phyloP scores from a whole-genome alignment of 331 rosid genomes.

The Acacia concinna region DNA sequence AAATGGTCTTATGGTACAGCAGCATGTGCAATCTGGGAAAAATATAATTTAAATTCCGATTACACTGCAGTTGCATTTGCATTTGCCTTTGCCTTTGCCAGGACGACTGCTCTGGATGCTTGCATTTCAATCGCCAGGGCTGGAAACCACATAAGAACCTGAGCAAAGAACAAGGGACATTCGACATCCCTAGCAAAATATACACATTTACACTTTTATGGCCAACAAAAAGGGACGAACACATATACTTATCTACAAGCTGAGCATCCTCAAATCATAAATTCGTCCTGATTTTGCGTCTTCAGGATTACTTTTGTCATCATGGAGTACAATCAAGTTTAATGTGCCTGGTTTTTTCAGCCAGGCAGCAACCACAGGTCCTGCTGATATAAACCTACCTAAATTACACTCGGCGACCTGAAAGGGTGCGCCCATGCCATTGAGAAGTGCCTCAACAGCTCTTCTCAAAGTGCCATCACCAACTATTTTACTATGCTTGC shows the following conservation, averaged over 20 bases:
- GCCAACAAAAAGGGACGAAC: neutral
- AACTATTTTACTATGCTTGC: slow-evolving; percentile 89
- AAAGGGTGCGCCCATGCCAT: slow-evolving; percentile 81
- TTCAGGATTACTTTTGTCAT: slow-evolving; percentile 46
- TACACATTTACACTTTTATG: neutral
- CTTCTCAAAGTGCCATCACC: slow-evolving; percentile 72
- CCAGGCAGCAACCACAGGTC: slow-evolving; percentile 74
- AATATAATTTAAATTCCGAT: neutral
- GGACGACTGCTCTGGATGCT: neutral
- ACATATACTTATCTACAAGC: slow-evolving; percentile 20
- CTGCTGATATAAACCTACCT: slow-evolving; percentile 73
- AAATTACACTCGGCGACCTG: slow-evolving; percentile 57
- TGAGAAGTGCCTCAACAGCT: slow-evolving; percentile 69
- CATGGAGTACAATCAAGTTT: slow-evolving; percentile 67
- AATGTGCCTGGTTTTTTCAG: slow-evolving; percentile 61
- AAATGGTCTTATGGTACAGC: neutral
- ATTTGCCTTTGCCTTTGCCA: neutral
- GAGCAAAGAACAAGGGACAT: neutral
- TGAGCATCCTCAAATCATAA: slow-evolving; percentile 41
- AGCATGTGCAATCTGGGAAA: neutral
- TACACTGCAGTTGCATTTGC: neutral
- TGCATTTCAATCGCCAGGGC: neutral
- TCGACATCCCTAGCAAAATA: neutral
- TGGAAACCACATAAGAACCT: neutral
- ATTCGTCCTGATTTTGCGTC: slow-evolving; percentile 33